Evolutionary conservation across 176 grass and related monocot genomes (phyloP).

Genomic region (Otatea glauca): DNA sequence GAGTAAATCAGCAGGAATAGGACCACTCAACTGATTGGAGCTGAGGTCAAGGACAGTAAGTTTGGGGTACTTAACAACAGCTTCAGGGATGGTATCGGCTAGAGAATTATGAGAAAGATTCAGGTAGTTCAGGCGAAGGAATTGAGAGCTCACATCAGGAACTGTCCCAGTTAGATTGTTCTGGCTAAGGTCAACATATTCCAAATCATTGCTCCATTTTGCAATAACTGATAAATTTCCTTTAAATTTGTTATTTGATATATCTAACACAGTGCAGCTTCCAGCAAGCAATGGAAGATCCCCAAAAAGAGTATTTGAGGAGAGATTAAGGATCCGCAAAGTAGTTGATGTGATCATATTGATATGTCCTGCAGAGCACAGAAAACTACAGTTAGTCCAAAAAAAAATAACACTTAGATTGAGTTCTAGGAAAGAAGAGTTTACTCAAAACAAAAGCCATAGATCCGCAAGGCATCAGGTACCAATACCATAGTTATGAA

Average conservation of each 20-base stretch:
- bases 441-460: neutral
- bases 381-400: constrained; percentile 33
- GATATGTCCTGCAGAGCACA: constrained; percentile 74
- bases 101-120: constrained; percentile 89
- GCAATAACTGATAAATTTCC: constrained; percentile 85
- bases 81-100: constrained; percentile 60
- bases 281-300: constrained; percentile 86
- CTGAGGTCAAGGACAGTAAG: constrained; percentile 87
- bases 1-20: constrained; percentile 65
- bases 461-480: neutral
- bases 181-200: constrained; percentile 88
- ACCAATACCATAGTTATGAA: constrained; percentile 2
- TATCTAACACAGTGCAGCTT: constrained; percentile 84
- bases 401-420: neutral
- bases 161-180: constrained; percentile 80
- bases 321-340: constrained; percentile 85
- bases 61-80: constrained; percentile 80
- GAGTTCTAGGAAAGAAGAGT: neutral
- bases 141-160: constrained; percentile 80
- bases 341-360: constrained; percentile 99
- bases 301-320: constrained; percentile 88
- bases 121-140: constrained; percentile 84
- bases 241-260: constrained; percentile 90
- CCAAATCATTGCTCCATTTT: constrained; percentile 85
- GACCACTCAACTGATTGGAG: constrained; percentile 75